Base-by-base conservation (phyloP, 129 eudicot genomes). In the Apium graveolens region DNA sequence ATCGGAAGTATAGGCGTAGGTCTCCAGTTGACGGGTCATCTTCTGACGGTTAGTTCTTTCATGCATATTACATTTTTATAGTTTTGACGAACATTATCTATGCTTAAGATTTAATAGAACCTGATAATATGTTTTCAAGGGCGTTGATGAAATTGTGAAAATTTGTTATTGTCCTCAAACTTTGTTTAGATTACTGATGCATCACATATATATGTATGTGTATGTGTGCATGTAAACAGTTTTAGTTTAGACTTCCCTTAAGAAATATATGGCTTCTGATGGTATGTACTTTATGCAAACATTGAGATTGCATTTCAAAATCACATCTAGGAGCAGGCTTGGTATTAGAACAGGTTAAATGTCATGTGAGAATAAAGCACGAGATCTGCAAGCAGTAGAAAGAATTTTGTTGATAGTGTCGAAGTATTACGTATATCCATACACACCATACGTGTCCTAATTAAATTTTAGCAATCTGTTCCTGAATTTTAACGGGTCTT, bases 1-100 rank as follows among this genome's bases (percentile, higher is more conserved):
- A 76, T 80, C 72, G 97, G 85, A 94, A 89, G 69, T 94, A 94
- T 82, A 78, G 98, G 70, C 93, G 92, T 7, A 85, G 96, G 83
- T 88, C 96, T 81, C 92, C 97, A 73, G 86, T 78, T 29, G 82
- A 80, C 49, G 87, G 89, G 11, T 91, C 96, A 27, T 86, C 93
- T 11, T 86, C 90, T 39, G 96, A 87, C 81, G 98, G 98, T 91
- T 62, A 85, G 91, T 86, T 70, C 42, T 69, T 82, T 13, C 8
- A 7, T 18, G 31, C 37, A 3, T 7, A 16, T 34, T 65, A 44
- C 4, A 29, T 7, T 32, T 32, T 60, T 6, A 6, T 20, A 24
- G 35, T 72, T 70, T 42, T 17, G 53, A 12, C 32, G 10, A 60
- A 26, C 12, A n/a, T 66, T 14, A 66, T 31, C 32, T 66, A 1